These are phyloP conservation scores for Colletotrichum cordylinicola DNA, from an alignment of 2,329 filamentous ascomycete genomes.

Conservation along the genomic window DNA sequence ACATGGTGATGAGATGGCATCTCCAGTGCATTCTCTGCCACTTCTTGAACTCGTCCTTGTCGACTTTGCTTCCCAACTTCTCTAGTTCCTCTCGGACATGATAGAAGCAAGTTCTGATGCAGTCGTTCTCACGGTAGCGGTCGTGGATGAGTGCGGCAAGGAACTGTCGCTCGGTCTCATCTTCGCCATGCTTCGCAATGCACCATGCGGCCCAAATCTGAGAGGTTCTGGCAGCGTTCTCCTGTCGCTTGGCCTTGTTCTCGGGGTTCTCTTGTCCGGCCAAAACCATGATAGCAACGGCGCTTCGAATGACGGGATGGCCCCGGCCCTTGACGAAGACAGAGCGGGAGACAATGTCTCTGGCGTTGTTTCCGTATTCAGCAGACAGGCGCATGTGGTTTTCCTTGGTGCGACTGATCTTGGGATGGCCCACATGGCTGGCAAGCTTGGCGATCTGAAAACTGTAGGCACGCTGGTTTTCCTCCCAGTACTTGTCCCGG, in stretches of 20 bases:
- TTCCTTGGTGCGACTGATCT: neutral
- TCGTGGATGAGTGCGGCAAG: neutral
- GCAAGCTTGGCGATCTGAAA: neutral
- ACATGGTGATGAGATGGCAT: slow-evolving; percentile 3
- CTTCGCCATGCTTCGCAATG: neutral
- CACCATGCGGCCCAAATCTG: slow-evolving; percentile 17
- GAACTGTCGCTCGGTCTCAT: neutral
- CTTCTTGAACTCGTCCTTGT: neutral
- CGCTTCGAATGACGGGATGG: slow-evolving; percentile 10
- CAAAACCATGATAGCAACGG: slow-evolving; percentile 12
- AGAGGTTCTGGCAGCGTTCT: neutral
- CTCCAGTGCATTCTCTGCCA: slow-evolving; percentile 5
- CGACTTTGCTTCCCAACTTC: neutral
- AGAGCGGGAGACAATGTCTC: slow-evolving; percentile 3
- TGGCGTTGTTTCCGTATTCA: neutral
- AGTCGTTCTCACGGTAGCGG: neutral
- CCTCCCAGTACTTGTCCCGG: slow-evolving; percentile 5
- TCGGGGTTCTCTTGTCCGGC: neutral
- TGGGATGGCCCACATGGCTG: neutral
- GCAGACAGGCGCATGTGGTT: neutral
- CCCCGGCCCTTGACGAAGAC: neutral
- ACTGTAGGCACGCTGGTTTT: neutral
- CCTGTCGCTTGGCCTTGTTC: neutral
- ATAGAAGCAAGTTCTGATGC: neutral
- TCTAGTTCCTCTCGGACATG: neutral